Evolutionary conservation across 129 eudicot species (phyloP).

Genomic region (Solidago caesia): DNA sequence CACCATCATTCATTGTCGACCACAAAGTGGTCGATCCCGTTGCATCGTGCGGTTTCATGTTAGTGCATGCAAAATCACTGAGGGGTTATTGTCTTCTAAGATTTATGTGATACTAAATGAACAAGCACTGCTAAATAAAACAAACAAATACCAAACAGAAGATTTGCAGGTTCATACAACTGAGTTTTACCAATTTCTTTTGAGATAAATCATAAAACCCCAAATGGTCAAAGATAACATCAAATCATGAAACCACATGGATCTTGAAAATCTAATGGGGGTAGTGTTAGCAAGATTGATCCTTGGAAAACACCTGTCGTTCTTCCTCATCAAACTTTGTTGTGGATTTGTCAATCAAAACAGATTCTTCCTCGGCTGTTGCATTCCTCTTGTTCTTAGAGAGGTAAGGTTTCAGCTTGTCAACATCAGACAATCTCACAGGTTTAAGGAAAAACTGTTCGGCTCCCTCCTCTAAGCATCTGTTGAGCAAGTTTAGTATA

Average conservation of each 20-base stretch:
- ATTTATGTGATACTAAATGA: neutral
- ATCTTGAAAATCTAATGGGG: conserved; percentile 4
- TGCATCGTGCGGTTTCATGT: no score
- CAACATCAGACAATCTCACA: conserved; percentile 63
- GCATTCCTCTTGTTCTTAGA: conserved; percentile 50
- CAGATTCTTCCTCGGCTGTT: conserved; percentile 39
- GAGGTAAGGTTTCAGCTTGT: conserved; percentile 62
- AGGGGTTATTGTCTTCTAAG: neutral
- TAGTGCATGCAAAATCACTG: no score
- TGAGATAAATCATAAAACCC: conserved; percentile 14
- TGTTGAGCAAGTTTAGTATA: conserved; percentile 7
- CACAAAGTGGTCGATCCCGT: no score
- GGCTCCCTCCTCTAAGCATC: conserved; percentile 87
- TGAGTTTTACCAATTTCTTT: conserved; percentile 18
- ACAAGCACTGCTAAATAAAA: conserved; percentile 1
- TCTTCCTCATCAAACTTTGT: conserved; percentile 23
- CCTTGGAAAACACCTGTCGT: conserved; percentile 7
- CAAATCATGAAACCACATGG: neutral
- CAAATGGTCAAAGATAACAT: conserved; percentile 16
- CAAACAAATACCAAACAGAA: conserved; percentile 19
- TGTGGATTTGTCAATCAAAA: conserved; percentile 44
- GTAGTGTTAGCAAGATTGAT: conserved; percentile 11
- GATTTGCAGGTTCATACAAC: conserved; percentile 6
- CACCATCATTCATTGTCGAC: no score
- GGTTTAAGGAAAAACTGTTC: conserved; percentile 80